Conservation (phyloP, 78 protist species). For the Bigelowiella natans region DNA sequence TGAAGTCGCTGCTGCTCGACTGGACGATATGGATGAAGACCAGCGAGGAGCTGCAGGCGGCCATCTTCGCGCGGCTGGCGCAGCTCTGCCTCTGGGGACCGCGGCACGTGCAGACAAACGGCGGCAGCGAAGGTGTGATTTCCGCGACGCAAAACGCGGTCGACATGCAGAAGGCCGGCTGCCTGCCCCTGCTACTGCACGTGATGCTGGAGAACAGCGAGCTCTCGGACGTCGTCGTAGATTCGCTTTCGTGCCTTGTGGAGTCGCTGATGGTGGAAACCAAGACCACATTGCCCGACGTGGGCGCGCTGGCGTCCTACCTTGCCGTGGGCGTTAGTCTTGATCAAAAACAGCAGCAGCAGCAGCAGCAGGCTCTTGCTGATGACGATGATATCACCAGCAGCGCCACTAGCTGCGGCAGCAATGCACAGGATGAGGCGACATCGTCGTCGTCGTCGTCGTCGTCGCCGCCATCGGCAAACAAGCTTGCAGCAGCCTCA, state of each 20-base stretch:
- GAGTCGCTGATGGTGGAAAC: background rate
- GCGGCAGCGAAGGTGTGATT: too few relatives aligned
- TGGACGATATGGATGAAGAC: background rate
- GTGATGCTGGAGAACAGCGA: background rate
- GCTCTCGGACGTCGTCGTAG: background rate
- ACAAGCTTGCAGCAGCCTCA: too few relatives aligned
- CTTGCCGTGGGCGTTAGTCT: background rate
- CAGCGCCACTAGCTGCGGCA: too few relatives aligned
- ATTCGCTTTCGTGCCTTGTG: background rate
- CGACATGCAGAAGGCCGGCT: background rate
- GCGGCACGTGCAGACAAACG: too few relatives aligned
- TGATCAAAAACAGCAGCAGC: too few relatives aligned
- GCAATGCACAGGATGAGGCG: too few relatives aligned
- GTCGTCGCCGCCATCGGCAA: too few relatives aligned
- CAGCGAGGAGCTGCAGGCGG: background rate
- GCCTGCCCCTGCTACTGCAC: background rate
- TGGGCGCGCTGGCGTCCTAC: background rate
- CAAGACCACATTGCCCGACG: background rate
- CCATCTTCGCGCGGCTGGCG: background rate
- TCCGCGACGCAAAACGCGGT: too few relatives aligned
- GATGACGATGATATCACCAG: too few relatives aligned
- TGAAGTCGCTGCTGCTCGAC: background rate
- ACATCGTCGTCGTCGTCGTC: too few relatives aligned
- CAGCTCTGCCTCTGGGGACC: background rate
- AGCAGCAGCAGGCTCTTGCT: too few relatives aligned